Evolutionary conservation across 2,329 filamentous ascomycete genomes (phyloP), one percentile per base, ranked within the genome.

Genomic region (Aspergillus novofumigatus): DNA sequence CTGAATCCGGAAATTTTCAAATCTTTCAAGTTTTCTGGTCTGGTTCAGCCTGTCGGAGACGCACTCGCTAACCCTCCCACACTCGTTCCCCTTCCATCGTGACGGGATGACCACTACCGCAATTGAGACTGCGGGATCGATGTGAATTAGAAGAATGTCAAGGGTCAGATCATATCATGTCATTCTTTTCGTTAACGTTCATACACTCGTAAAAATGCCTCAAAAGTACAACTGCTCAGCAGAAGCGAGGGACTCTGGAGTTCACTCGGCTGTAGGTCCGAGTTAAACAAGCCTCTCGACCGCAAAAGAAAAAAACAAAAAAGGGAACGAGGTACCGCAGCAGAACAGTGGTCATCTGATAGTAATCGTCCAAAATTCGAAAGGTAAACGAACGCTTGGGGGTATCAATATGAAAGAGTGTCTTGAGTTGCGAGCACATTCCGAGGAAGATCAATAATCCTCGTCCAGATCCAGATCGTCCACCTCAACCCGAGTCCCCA

Each of bases 401-500:
- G 17, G 26, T 48, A 50, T 41, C 20, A 48, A 32, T 53, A 47
- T 25, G 51, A 42, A 50, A 47, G 44, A 47, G 44, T 25, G 32
- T 23, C 17, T 23, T 47, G 23, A 32, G 45, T 48, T 29, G 29
- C n/a, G 10, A 56, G 25, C 35, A 41, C 7, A 23, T 10, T 21
- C 41, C 17, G 4, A 48, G 45, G 28, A 52, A 56, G 47, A 35
- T 26, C 25, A 14, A 51, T 10, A 23, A 53, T 63, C 72, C 52
- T 75, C 68, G 23, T 70, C 73, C 67, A 75, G 70, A 45, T 70
- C 76, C 41, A 75, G 71, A 26, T 76, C 75, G 42, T 84, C 81
- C 47, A 91, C 81, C 68, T 90, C 86, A 51, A 90, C 79, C 44
- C 79, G 88, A 21, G 89, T 89, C 2, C 88, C 92, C 20, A 99